Percentiles rank a stretch among this genome's conserved stretches.
Conservation (phyloP, 2,329 filamentous ascomycete species). For the Aspergillus nomiae region DNA sequence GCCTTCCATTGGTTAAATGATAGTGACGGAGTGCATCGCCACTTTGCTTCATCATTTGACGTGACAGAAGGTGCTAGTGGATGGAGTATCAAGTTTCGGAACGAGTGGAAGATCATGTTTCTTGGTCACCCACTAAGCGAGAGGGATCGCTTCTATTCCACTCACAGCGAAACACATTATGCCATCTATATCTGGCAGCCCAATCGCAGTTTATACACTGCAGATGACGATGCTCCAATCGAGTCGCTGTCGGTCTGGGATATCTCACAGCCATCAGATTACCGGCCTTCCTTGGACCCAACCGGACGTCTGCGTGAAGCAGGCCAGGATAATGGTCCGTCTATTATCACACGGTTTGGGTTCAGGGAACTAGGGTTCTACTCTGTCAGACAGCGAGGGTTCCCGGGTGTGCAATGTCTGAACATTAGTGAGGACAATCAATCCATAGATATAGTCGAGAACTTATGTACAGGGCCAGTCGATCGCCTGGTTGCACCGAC, state of each 20-base stretch:
- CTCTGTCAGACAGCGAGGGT: conserved; percentile 55
- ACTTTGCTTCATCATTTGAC: conserved; percentile 63
- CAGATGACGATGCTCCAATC: conserved; percentile 57
- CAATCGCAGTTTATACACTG: conserved; percentile 55
- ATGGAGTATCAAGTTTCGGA: conserved; percentile 55
- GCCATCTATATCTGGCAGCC: conserved; percentile 65
- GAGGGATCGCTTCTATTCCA: conserved; percentile 64
- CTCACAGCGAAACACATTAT: conserved; percentile 62
- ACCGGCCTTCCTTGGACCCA: conserved; percentile 55
- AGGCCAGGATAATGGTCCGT: conserved; percentile 41
- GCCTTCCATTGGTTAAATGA: conserved; percentile 56
- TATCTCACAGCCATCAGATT: conserved; percentile 52
- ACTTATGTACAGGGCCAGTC: conserved; percentile 54
- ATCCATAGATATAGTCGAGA: conserved; percentile 59
- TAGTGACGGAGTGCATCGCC: conserved; percentile 55
- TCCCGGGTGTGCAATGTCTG: conserved; percentile 54
- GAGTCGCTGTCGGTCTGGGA: conserved; percentile 64
- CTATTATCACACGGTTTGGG: conserved; percentile 52
- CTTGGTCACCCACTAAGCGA: conserved; percentile 57
- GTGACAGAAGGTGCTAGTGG: conserved; percentile 34
- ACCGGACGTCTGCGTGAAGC: conserved; percentile 37
- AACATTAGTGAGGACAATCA: conserved; percentile 52
- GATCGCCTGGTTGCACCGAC: conserved; percentile 48
- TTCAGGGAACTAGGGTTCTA: conserved; percentile 57
- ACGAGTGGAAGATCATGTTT: conserved; percentile 64